These are phyloP conservation scores for Rhodomyrtus psidioides DNA, from an alignment of 441 rosid species.

Conservation along the genomic window DNA sequence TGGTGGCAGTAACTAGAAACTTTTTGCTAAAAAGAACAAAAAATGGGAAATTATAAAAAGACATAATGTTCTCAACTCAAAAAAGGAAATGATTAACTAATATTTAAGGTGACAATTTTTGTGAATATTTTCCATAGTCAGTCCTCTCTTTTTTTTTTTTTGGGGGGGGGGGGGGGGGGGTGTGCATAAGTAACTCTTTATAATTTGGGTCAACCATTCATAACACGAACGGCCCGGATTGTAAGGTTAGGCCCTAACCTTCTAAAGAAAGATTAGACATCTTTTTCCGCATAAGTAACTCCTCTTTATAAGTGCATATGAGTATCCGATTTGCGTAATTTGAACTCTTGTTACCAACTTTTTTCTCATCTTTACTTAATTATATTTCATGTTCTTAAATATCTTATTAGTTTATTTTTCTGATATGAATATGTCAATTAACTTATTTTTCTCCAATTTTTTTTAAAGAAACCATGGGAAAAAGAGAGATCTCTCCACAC, in stretches of 20 bases:
- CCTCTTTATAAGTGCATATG: neutral
- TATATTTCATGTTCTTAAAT: neutral
- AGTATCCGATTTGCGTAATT: neutral
- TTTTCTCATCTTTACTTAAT: neutral
- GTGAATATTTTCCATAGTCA: neutral
- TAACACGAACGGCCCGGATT: too few species aligned
- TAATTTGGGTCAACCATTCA: too few species aligned
- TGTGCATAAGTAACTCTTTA: too few species aligned
- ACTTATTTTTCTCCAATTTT: neutral
- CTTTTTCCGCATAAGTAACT: neutral
- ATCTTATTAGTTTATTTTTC: neutral
- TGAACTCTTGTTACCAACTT: neutral
- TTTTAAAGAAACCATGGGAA: neutral
- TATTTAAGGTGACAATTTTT: neutral
- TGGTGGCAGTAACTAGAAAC: neutral
- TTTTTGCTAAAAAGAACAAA: neutral
- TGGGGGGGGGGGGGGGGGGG: too few species aligned
- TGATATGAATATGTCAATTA: neutral
- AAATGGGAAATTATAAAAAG: neutral
- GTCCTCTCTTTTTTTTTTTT: neutral
- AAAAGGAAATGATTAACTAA: neutral
- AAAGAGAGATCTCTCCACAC: neutral
- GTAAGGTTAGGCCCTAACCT: too few species aligned
- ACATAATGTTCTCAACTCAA: neutral
- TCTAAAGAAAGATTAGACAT: too few species aligned